These are phyloP conservation scores for Silybum marianum DNA, from an alignment of 129 eudicot genomes.

Conservation along the genomic window DNA sequence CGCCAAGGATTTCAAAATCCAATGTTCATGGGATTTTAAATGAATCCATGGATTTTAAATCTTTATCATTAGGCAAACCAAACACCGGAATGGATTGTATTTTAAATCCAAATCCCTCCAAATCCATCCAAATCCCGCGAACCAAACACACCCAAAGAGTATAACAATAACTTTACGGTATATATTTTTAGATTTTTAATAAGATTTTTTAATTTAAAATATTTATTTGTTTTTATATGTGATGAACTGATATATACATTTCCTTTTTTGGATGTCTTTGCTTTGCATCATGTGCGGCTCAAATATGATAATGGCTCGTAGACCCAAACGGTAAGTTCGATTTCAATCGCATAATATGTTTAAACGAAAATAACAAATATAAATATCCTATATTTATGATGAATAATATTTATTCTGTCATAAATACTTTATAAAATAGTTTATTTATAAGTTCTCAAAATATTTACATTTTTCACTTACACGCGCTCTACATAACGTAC, in stretches of 20 bases:
- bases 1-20: no score
- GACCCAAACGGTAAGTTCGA: constrained; percentile 65
- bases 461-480: neutral
- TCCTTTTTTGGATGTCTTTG: neutral
- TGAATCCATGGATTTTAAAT: no score
- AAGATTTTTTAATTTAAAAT: neutral
- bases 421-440: neutral
- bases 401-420: constrained; percentile 3
- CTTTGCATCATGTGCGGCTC: constrained; percentile 13
- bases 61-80: no score
- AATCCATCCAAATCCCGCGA: no score
- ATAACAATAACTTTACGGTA: neutral
- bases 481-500: no score
- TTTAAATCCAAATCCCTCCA: no score
- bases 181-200: neutral
- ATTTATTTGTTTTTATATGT: neutral
- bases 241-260: constrained; percentile 8
- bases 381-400: constrained; percentile 60
- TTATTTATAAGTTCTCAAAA: neutral
- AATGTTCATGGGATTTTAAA: no score
- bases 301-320: constrained; percentile 13
- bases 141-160: no score
- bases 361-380: neutral
- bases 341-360: neutral
- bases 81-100: no score